Conservation (phyloP, 345 rosid species). For the Clausena lansium region DNA sequence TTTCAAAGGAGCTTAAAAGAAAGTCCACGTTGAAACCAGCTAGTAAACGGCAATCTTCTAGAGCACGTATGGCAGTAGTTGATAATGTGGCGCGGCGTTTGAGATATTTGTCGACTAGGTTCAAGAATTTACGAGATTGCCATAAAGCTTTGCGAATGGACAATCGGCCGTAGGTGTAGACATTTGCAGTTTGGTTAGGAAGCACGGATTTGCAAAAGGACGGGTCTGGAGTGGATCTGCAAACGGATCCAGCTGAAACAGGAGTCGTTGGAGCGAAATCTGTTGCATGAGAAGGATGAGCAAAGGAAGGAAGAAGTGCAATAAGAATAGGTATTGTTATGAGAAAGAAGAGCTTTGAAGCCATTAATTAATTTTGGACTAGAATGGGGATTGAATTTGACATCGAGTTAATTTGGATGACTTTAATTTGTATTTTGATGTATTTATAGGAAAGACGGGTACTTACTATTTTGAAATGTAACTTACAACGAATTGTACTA, state of each 20-base stretch:
- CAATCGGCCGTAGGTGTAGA: conserved; percentile 53
- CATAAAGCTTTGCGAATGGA: conserved; percentile 58
- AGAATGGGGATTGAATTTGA: background rate
- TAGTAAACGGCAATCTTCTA: conserved; percentile 66
- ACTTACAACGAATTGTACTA: too few relatives aligned
- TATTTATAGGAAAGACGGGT: conserved; percentile 28
- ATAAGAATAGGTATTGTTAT: conserved; percentile 1
- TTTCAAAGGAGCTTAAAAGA: conserved; percentile 41
- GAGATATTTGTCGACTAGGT: conserved; percentile 51
- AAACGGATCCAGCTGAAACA: conserved; percentile 35
- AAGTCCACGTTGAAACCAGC: conserved; percentile 59
- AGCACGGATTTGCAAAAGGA: conserved; percentile 61
- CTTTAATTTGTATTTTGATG: conserved; percentile 4
- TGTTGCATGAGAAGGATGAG: conserved; percentile 25
- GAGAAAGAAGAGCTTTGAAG: conserved; percentile 17
- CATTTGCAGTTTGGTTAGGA: conserved; percentile 43
- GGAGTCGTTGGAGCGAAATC: conserved; percentile 20
- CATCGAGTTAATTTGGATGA: background rate
- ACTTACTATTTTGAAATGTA: too few relatives aligned
- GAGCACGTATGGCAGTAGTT: conserved; percentile 47
- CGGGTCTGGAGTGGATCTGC: conserved; percentile 67
- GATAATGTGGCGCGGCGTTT: conserved; percentile 40
- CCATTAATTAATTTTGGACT: conserved; percentile 12
- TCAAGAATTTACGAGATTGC: conserved; percentile 56
- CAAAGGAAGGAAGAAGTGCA: conserved; percentile 27